Evolutionary conservation across 2,329 filamentous ascomycete genomes (phyloP), one percentile per base, ranked within the genome.

Genomic region (Aspergillus alliaceus): DNA sequence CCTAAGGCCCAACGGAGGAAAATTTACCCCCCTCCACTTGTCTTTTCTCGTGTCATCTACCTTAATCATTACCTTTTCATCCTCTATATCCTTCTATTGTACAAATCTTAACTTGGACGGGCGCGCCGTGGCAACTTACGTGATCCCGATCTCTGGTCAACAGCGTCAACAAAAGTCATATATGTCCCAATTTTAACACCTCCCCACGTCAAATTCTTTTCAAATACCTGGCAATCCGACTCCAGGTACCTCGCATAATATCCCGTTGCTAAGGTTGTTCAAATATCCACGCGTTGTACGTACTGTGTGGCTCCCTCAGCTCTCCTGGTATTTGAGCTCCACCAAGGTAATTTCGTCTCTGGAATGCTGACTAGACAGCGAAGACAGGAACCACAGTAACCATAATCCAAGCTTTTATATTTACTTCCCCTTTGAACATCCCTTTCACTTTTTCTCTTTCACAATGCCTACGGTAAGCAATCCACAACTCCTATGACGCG

Each of bases 391-490:
- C 62, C 50, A 64, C 65, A 58, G 64, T 64, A 58, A 64, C 66
- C 69, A 64, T 66, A 60, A 61, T 63, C 54, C 49, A 61, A 62
- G 56, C 61, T 61, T 59, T 63, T 65, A 59, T 60, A 62, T 58
- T 61, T 60, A 53, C 55, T 60, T 59, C 44, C 24, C 27, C 40
- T 56, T 54, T 53, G 64, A 42, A 40, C 66, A 59, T 60, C 61
- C 61, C 34, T 63, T 58, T 60, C 42, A 54, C 54, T 61, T 64
- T 51, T 66, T 67, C 72, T 68, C 71, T 69, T 59, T 55, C 69
- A 79, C 73, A 67, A 86, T 86, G 83, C 81, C 82, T 77, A 80
- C 80, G 67, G 83, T 85, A 80, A 79, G 82, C 79, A 58, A 31
- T 57, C 56, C 55, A 51, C 54, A 27, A 31, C 31, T 56, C 54